These are phyloP conservation scores for Trametes villosa DNA, from an alignment of 768 basidiomycete genomes.

Conservation along the genomic window DNA sequence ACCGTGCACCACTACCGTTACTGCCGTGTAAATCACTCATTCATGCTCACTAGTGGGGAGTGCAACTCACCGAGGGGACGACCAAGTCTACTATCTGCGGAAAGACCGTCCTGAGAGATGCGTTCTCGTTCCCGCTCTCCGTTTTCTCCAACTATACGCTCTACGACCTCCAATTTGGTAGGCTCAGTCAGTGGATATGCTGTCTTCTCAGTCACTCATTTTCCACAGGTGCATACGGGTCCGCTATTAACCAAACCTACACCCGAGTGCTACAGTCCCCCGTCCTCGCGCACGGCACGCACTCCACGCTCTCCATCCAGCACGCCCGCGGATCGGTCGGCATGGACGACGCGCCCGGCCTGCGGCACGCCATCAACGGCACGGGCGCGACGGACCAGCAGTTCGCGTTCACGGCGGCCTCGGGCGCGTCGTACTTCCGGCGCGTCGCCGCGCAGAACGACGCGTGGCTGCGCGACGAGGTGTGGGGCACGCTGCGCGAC, in stretches of 20 bases:
- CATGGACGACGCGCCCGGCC: slow-evolving; percentile 11
- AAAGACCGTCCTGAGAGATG: slow-evolving; percentile 43
- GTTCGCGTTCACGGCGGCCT: slow-evolving; percentile 8
- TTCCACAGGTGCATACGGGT: slow-evolving; percentile 7
- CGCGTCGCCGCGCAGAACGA: slow-evolving; percentile 13
- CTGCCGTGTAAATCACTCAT: neutral
- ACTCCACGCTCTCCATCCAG: slow-evolving; percentile 6
- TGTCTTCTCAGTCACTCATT: too few relatives aligned
- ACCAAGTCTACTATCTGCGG: slow-evolving; percentile 50
- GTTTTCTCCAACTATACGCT: slow-evolving; percentile 35
- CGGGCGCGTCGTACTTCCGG: slow-evolving; percentile 9
- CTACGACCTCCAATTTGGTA: slow-evolving; percentile 10
- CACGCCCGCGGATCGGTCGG: slow-evolving; percentile 11
- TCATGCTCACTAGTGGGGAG: slow-evolving; percentile 42
- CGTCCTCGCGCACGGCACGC: slow-evolving; percentile 4
- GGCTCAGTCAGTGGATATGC: neutral
- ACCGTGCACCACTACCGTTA: neutral
- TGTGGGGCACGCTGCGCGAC: slow-evolving; percentile 12
- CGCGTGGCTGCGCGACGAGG: slow-evolving; percentile 7
- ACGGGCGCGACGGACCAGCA: slow-evolving; percentile 15
- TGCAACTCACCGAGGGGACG: slow-evolving; percentile 51
- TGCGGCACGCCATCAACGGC: slow-evolving; percentile 16
- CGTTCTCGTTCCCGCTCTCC: slow-evolving; percentile 53
- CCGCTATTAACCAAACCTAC: slow-evolving; percentile 14
- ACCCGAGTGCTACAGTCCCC: slow-evolving; percentile 4